phyloP scores from a whole-genome alignment of 768 basidiomycete species.

The Suillus decipiens region DNA sequence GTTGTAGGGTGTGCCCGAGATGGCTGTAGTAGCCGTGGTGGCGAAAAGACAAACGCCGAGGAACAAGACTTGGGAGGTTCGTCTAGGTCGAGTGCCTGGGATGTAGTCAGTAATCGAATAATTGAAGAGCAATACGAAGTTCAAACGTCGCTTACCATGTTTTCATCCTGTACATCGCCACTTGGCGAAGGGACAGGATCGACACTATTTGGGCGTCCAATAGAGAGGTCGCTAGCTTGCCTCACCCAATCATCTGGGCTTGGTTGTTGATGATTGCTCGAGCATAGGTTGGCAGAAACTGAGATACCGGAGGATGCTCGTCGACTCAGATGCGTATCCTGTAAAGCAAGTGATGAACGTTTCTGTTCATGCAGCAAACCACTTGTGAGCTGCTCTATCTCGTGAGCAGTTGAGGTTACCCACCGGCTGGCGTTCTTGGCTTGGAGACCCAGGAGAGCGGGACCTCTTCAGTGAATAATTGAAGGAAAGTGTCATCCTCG shows the following conservation, averaged over 20 bases:
- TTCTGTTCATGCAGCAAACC: constrained; percentile 45
- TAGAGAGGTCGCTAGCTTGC: constrained; percentile 66
- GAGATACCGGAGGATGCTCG: constrained; percentile 28
- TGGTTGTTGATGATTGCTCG: constrained; percentile 32
- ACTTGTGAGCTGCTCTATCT: not conserved
- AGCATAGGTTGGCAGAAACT: constrained; percentile 17
- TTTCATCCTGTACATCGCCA: constrained; percentile 36
- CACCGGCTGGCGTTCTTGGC: constrained; percentile 59
- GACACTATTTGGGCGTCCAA: constrained; percentile 48
- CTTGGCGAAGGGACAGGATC: constrained; percentile 5
- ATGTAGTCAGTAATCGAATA: not conserved
- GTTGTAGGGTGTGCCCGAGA: constrained; percentile 20
- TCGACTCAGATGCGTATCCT: constrained; percentile 29
- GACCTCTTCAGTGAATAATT: constrained; percentile 50
- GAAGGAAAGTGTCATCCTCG: constrained; percentile 37
- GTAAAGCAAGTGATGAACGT: constrained; percentile 50
- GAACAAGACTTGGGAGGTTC: not conserved
- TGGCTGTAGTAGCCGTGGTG: constrained; percentile 9
- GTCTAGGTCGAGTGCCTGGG: constrained; percentile 8
- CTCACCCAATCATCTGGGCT: constrained; percentile 75
- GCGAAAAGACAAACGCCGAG: constrained; percentile 6
- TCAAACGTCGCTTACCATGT: constrained; percentile 43
- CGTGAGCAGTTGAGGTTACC: constrained; percentile 17
- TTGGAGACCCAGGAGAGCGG: constrained; percentile 56
- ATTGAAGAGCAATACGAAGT: not conserved